phyloP scores from a whole-genome alignment of 2,329 filamentous ascomycete genomes.

The Microdochium trichocladiopsis region DNA sequence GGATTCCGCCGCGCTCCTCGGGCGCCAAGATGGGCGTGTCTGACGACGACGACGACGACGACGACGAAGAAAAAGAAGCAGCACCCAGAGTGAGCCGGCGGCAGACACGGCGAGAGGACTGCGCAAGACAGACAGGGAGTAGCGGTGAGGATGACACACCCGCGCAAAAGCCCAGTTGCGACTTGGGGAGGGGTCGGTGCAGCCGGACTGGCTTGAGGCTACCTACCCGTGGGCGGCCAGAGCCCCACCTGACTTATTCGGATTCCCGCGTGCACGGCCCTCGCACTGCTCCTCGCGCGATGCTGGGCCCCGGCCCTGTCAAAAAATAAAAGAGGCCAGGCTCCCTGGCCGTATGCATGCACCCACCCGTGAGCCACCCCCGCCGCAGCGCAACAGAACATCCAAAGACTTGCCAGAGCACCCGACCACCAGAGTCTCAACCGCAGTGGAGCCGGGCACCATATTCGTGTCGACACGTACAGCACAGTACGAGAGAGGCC shows the following conservation, averaged over 20 bases:
- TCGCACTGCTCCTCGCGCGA: not conserved
- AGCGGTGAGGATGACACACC: not conserved
- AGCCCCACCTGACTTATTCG: not conserved
- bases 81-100: not conserved
- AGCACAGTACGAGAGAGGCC: too few relatives aligned
- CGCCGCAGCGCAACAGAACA: not conserved
- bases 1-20: not conserved
- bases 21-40: too few relatives aligned
- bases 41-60: too few relatives aligned
- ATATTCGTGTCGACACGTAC: too few relatives aligned
- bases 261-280: not conserved
- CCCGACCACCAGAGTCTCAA: too few relatives aligned
- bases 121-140: not conserved
- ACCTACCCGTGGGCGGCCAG: not conserved
- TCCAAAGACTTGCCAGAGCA: not conserved
- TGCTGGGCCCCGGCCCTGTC: not conserved
- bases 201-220: not conserved
- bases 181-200: not conserved
- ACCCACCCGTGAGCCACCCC: not conserved
- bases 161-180: conserved; percentile 1
- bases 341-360: not conserved
- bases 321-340: not conserved
- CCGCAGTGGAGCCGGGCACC: too few relatives aligned
- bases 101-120: not conserved
- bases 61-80: too few relatives aligned